Evolutionary conservation across 176 grass and related monocot genomes (phyloP).

Genomic region (Poa pratensis): DNA sequence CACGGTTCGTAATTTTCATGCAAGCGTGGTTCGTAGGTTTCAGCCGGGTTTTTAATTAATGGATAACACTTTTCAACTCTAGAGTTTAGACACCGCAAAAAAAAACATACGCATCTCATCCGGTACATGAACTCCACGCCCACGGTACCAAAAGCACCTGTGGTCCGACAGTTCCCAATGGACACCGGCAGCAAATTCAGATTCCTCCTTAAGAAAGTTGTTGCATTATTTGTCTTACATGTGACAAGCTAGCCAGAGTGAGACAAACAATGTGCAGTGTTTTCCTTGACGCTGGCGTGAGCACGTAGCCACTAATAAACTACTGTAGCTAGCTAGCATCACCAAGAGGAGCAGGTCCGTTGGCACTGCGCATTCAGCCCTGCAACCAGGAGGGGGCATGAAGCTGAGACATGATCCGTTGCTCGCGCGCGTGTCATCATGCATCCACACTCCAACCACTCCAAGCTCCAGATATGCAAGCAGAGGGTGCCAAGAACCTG

Average conservation of each 20-base stretch:
- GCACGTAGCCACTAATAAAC: not conserved
- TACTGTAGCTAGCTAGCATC: not conserved
- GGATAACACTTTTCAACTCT: not conserved
- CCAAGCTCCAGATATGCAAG: not conserved
- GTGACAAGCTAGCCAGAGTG: not conserved
- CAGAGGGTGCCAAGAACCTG: not conserved
- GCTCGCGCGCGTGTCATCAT: not conserved
- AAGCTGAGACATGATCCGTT: not conserved
- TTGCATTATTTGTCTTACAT: not conserved
- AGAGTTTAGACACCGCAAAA: not conserved
- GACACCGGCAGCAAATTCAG: not conserved
- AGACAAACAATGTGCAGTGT: not conserved
- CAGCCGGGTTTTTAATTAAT: too few species aligned
- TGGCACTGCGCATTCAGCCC: not conserved
- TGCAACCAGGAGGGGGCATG: not conserved
- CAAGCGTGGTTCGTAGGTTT: too few species aligned
- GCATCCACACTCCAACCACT: conserved; percentile 3
- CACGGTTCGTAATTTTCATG: too few species aligned
- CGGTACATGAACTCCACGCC: not conserved
- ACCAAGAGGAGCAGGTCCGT: conserved; percentile 7
- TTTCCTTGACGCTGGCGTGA: not conserved
- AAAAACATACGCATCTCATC: not conserved
- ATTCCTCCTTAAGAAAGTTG: not conserved
- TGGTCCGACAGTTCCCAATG: not conserved
- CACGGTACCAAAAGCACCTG: not conserved